phyloP scores from a whole-genome alignment of 2,329 filamentous ascomycete genomes.

The Diaporthe sp. region DNA sequence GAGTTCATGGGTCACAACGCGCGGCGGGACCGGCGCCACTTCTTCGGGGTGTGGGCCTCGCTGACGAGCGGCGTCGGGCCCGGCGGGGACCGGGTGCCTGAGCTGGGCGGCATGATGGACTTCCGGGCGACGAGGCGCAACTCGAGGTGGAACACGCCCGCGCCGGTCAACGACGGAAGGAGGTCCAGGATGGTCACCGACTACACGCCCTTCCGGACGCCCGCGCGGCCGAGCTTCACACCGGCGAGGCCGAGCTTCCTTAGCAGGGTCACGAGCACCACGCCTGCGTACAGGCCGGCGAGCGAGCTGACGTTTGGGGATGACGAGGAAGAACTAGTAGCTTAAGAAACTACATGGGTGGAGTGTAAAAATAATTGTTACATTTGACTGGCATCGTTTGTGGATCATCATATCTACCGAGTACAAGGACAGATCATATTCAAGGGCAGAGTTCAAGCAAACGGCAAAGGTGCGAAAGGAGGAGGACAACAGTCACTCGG shows the following conservation, averaged over 20 bases:
- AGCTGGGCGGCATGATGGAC: conserved; percentile 35
- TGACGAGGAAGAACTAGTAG: conserved; percentile 26
- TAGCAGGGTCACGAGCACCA: conserved; percentile 32
- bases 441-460: conserved; percentile 5
- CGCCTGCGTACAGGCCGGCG: conserved; percentile 36
- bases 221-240: conserved; percentile 16
- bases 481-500: neutral
- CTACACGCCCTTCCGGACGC: conserved; percentile 38
- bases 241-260: conserved; percentile 35
- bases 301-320: conserved; percentile 39
- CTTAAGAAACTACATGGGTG: neutral
- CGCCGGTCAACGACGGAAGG: conserved; percentile 27
- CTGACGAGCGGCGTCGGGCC: conserved; percentile 35
- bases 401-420: conserved; percentile 29
- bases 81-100: conserved; percentile 39
- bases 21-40: conserved; percentile 40
- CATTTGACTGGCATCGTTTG: conserved; percentile 32
- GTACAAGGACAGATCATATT: conserved; percentile 19
- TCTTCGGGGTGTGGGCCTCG: conserved; percentile 45
- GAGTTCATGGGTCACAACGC: conserved; percentile 44
- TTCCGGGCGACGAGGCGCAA: conserved; percentile 39
- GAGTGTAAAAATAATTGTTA: neutral
- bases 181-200: conserved; percentile 35
- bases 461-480: neutral
- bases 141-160: conserved; percentile 37